These are phyloP conservation scores for Tetradesmus obliquus DNA, from an alignment of 139 green algal species.

Conservation along the genomic window DNA sequence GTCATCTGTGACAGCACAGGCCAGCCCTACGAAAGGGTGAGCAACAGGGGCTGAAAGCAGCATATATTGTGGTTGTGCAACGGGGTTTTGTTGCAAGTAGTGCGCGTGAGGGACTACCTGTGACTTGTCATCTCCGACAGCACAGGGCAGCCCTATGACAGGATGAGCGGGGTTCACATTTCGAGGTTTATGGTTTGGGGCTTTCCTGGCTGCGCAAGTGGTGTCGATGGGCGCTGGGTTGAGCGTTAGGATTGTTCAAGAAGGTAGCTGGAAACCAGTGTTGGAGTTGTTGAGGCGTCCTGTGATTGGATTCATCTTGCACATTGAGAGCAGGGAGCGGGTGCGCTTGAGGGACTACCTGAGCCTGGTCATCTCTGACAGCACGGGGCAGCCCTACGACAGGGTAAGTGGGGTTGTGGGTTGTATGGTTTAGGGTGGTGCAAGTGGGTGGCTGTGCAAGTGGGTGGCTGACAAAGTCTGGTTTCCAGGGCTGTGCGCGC, in stretches of 20 bases:
- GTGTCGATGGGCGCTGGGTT: not conserved
- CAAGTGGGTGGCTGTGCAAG: not conserved
- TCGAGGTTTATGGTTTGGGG: not conserved
- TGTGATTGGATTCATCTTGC: constrained; percentile 54
- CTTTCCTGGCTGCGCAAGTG: not conserved
- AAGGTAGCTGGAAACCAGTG: no score
- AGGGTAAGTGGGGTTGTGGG: constrained; percentile 56
- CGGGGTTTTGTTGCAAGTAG: constrained; percentile 82
- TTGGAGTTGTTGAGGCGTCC: no score
- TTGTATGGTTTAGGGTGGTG: not conserved
- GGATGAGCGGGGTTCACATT: constrained; percentile 53
- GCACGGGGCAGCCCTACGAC: constrained; percentile 88
- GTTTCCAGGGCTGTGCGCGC: constrained; percentile 67
- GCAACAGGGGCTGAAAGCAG: not conserved
- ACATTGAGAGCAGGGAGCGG: constrained; percentile 96
- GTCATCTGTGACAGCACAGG: constrained; percentile 85
- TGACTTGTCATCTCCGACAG: constrained; percentile 79
- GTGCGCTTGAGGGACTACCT: constrained; percentile 94
- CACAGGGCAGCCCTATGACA: constrained; percentile 88
- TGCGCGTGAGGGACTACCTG: constrained; percentile 94
- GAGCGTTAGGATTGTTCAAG: constrained; percentile 60
- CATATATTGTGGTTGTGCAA: not conserved
- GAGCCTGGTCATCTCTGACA: constrained; percentile 78
- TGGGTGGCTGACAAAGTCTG: not conserved
- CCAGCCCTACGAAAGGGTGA: constrained; percentile 96